A percentile compares a stretch with the other conserved stretches of the same genome.
These are phyloP conservation scores for Geotrichum bryndzae DNA, from an alignment of 1,139 yeast species.

Conservation along the genomic window DNA sequence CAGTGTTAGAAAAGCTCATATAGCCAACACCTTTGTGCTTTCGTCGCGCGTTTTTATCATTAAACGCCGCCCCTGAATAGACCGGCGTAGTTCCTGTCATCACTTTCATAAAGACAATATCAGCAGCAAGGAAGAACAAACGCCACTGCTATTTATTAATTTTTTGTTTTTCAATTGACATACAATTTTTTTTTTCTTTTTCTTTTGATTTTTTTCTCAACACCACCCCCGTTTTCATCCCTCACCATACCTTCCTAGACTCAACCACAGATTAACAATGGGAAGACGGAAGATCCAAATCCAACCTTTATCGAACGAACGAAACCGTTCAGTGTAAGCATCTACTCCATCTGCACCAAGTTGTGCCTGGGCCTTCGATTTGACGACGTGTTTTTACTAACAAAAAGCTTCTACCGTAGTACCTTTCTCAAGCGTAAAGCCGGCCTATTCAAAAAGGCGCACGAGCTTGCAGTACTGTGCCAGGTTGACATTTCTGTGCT, in stretches of 20 bases:
- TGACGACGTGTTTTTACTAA: neutral
- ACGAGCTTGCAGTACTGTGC: constrained; percentile 85
- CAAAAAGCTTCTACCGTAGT: constrained; percentile 22
- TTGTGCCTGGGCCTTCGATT: neutral
- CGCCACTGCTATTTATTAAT: neutral
- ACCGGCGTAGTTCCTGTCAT: neutral
- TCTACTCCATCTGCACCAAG: neutral
- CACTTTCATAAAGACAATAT: neutral
- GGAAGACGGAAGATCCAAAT: constrained; percentile 96
- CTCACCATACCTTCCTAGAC: neutral
- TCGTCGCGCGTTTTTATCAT: neutral
- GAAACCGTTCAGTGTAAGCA: constrained; percentile 55
- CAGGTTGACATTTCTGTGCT: constrained; percentile 90
- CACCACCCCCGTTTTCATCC: neutral
- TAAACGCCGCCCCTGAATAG: neutral
- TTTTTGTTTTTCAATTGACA: neutral
- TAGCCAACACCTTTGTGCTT: neutral
- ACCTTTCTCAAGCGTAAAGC: constrained; percentile 93
- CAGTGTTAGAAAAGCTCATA: neutral
- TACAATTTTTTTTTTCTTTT: neutral
- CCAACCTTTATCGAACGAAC: constrained; percentile 82
- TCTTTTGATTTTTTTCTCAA: neutral
- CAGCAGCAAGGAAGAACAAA: neutral
- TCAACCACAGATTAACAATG: constrained; percentile 42
- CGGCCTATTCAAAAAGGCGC: constrained; percentile 92